Base-by-base conservation (phyloP, 208 protist species). In the Jaenimonas drosophilae region DNA sequence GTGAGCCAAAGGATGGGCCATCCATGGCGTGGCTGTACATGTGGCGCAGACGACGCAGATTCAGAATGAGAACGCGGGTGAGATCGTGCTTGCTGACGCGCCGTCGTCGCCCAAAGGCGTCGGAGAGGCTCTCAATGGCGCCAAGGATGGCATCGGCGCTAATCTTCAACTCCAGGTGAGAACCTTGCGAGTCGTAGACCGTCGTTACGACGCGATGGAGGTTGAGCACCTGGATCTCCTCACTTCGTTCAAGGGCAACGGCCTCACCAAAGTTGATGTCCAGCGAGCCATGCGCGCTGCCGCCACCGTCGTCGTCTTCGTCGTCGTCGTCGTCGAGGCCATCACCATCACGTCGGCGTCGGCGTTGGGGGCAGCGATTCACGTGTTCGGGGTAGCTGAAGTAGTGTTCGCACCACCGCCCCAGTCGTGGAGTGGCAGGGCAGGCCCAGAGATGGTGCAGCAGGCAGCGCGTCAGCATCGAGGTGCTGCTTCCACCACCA, bases 161-260 rank as follows among this genome's bases (percentile, higher is more conserved):
- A 32, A 93, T 82, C 59, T 90, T 88, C 4, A 93, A 54, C 47
- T 69, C 64, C 14, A 84, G 57, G 25, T 68, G 59, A 24, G 45
- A 46, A 16, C 63, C 67, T 53, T 93, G 85, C 26, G 81, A 86
- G 49, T 93, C 85, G 63, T 93, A 93, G 7, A 93, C 52, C 24
- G 60, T 65, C 49, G 76, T 90, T 28, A 88, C 71, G 17, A 90
- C 85, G 12, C 76, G 71, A 54, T 82, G 64, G 49, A 84, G 60
- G 52, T 66, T 75, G 12, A 93, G 51, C 25, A 88, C 48, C 16
- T 68, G 50, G 19, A 76, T 78, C 49, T 93, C 85, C 4, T 75
- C 76, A 46, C 63, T 76, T 11, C 85, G 80, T 70, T 87, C 80
- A 51, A 70, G 68, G 11, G 85, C 85, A 12, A 88, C 80, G 6